A percentile compares a stretch with the other conserved stretches of the same genome.
These are phyloP conservation scores for Coemansia sp. DNA, from an alignment of 192 early-diverging fungal genomes.

Conservation along the genomic window DNA sequence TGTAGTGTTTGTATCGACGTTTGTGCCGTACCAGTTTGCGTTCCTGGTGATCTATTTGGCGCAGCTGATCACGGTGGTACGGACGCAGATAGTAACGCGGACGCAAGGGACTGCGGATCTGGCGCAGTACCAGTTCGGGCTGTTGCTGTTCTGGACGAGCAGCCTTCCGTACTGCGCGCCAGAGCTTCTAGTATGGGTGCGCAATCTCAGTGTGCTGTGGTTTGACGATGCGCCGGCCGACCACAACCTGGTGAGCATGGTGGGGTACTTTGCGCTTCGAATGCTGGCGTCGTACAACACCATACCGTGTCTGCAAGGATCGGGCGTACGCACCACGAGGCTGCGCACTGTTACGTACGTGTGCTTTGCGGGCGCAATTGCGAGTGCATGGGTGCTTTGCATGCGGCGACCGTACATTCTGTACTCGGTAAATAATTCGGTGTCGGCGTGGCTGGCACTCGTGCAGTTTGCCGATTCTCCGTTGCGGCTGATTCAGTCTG, in stretches of 20 bases:
- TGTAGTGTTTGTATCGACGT: conserved; percentile 59
- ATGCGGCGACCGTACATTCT: conserved; percentile 62
- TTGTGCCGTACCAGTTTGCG: conserved; percentile 76
- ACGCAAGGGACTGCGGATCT: conserved; percentile 21
- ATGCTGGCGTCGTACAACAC: conserved; percentile 37
- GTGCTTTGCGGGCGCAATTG: conserved; percentile 47
- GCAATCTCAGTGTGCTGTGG: conserved; percentile 78
- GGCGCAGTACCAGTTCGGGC: conserved; percentile 66
- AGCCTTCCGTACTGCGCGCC: conserved; percentile 74
- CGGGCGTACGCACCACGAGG: conserved; percentile 5
- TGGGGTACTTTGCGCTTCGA: conserved; percentile 43
- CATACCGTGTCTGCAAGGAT: conserved; percentile 6
- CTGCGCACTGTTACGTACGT: conserved; percentile 30
- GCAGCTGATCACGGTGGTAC: conserved; percentile 53
- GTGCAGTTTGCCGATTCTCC: conserved; percentile 16
- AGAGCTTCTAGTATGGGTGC: conserved; percentile 76
- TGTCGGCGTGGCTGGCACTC: conserved; percentile 44
- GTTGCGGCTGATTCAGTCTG: not conserved
- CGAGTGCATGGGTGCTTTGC: conserved; percentile 58
- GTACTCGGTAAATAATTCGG: conserved; percentile 56
- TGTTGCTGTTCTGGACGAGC: conserved; percentile 69
- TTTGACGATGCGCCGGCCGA: conserved; percentile 78
- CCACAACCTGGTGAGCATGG: conserved; percentile 54
- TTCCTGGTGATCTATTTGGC: conserved; percentile 67
- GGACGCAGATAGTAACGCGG: conserved; percentile 14